These are phyloP conservation scores for Ogataea degrootiae DNA, from an alignment of 805 yeast genomes.

Conservation along the genomic window DNA sequence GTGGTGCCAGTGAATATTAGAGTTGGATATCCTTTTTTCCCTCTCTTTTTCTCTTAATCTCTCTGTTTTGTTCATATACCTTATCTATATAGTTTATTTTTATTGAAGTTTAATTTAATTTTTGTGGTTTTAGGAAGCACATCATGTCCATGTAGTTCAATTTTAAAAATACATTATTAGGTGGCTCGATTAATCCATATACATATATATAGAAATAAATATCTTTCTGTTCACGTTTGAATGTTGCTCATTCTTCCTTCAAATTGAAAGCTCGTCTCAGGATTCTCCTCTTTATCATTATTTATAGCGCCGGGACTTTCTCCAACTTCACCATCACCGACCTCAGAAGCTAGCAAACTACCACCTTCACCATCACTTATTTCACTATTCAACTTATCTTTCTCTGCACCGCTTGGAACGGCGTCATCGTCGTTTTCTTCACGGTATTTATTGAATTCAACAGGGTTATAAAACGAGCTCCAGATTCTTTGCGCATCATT, in stretches of 20 bases:
- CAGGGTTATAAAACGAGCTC: slow-evolving; percentile 21
- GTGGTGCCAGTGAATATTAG: slow-evolving; percentile 29
- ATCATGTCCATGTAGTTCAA: too few relatives aligned
- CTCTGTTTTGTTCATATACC: neutral
- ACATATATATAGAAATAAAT: neutral
- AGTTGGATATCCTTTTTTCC: neutral
- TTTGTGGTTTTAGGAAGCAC: too few relatives aligned
- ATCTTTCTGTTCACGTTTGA: neutral
- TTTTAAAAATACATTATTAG: too few relatives aligned
- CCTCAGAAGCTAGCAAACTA: neutral
- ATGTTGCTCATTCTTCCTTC: slow-evolving; percentile 25
- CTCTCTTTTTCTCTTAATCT: neutral
- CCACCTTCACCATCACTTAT: neutral
- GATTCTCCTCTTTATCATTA: neutral
- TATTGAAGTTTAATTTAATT: too few relatives aligned
- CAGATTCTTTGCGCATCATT: slow-evolving; percentile 15
- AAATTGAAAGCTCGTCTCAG: slow-evolving; percentile 18
- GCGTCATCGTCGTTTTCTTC: too few relatives aligned
- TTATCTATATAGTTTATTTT: too few relatives aligned
- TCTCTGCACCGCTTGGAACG: too few relatives aligned
- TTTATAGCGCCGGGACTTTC: neutral
- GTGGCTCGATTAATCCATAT: neutral
- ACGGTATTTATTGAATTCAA: slow-evolving; percentile 9
- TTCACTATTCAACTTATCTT: too few relatives aligned
- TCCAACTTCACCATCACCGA: neutral